A percentile compares a stretch with the other conserved stretches of the same genome.
Evolutionary conservation across 306 rosid species (phyloP).

Genomic region (Vicia villosa): DNA sequence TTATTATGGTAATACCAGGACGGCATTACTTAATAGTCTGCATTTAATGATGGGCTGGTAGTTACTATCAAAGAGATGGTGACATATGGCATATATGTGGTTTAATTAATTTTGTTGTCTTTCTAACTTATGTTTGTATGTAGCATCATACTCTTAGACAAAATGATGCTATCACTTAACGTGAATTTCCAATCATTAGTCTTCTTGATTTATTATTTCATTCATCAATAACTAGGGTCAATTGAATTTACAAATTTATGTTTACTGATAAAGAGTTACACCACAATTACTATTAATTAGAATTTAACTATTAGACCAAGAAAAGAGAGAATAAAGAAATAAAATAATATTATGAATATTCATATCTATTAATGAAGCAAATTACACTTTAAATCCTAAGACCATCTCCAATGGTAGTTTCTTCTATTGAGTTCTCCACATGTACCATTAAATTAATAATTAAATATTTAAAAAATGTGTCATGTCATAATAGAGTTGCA

Average conservation of each 20-base stretch:
- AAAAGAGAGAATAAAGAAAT: too few relatives aligned
- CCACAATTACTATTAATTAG: too few relatives aligned
- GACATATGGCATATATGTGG: not conserved
- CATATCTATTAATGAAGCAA: too few relatives aligned
- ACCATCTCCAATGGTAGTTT: too few relatives aligned
- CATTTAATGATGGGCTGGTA: not conserved
- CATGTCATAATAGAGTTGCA: too few relatives aligned
- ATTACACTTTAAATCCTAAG: too few relatives aligned
- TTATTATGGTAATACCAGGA: not conserved
- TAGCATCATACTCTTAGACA: conserved; percentile 30
- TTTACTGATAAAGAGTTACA: too few relatives aligned
- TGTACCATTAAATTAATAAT: too few relatives aligned
- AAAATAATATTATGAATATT: too few relatives aligned
- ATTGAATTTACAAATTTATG: not conserved
- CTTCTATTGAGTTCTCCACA: too few relatives aligned
- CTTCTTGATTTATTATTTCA: not conserved
- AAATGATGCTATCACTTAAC: conserved; percentile 35
- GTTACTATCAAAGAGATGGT: conserved; percentile 1
- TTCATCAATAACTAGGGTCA: conserved; percentile 13
- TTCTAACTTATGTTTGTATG: not conserved
- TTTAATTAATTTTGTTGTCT: not conserved
- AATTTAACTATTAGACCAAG: too few relatives aligned
- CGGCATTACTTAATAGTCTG: not conserved
- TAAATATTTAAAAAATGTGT: too few relatives aligned
- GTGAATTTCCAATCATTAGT: conserved; percentile 29